Evolutionary conservation across 305 asterid species (phyloP).

Genomic region (Fraxinus albicans): DNA sequence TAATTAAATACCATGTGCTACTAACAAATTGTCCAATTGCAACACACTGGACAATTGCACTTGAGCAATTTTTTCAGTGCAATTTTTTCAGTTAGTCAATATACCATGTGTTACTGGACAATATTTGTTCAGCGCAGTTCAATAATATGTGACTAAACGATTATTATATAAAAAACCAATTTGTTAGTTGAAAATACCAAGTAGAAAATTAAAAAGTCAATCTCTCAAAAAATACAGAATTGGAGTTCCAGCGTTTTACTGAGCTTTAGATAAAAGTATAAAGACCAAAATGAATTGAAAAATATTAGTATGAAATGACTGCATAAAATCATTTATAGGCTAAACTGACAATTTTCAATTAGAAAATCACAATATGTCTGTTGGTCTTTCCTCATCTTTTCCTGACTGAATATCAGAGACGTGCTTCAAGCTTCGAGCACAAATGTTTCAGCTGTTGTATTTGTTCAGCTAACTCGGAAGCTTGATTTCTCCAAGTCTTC

Average conservation of each 20-base stretch:
- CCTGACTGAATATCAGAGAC: too few relatives aligned
- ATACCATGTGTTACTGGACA: too few relatives aligned
- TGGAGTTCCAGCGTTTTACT: not conserved
- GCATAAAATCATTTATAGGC: slow-evolving; percentile 24
- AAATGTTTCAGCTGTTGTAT: too few relatives aligned
- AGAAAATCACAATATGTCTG: slow-evolving; percentile 54
- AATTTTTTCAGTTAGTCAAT: too few relatives aligned
- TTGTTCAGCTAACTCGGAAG: too few relatives aligned
- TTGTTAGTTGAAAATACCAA: not conserved
- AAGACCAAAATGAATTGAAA: not conserved
- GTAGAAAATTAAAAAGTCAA: not conserved
- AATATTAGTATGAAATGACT: slow-evolving; percentile 18
- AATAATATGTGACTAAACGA: not conserved
- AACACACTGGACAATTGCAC: too few relatives aligned
- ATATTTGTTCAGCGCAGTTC: not conserved
- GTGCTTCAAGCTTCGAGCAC: too few relatives aligned
- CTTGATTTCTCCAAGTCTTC: too few relatives aligned
- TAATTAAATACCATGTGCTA: not conserved
- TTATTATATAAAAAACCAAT: not conserved
- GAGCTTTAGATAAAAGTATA: not conserved
- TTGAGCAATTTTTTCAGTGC: too few relatives aligned
- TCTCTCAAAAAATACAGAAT: not conserved
- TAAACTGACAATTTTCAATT: not conserved
- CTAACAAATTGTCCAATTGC: too few relatives aligned
- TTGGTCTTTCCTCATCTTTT: too few relatives aligned